Evolutionary conservation across 768 basidiomycete species (phyloP), one percentile per base, ranked within the genome.

Genomic region (Boletus barrowsii): DNA sequence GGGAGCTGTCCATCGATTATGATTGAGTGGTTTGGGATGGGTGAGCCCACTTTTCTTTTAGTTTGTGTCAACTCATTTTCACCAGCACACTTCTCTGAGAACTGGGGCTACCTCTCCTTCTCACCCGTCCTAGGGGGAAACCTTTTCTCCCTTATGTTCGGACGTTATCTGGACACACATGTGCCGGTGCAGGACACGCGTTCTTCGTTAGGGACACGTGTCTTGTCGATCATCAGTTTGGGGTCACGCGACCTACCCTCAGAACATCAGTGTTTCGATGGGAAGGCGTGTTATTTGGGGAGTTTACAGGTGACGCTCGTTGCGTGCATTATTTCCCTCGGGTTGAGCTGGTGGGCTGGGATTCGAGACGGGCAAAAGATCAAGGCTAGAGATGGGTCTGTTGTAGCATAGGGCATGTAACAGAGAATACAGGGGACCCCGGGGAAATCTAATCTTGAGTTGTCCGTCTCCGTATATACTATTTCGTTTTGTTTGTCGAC

Each of bases 11-110:
- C 90, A 0, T 83, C 86, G n/a, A 76, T 95, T 30, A 77, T 82
- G 48, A 78, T 94, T 24, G 93, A 95, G 60, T 93, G 90, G 90
- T 95, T 94, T 60, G 93, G 93, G 8, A 75, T 95, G 63, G 75
- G 90, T 90, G 62, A 64, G 88, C 83, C 3, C 11, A 30, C 17
- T 44, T 26, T 53, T 14, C 14, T 10, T 22, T 40, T 26, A 6
- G n/a, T 29, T 5, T 8, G 3, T 40, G 22, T 29, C 10, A 10
- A n/a, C 35, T 47, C 53, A 2, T 35, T 29, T 30, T 6, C 10
- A 20, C 14, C 58, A 86, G 84, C 76, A 13, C 87, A 88, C 65
- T 88, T 90, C 60, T 86, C 85, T 1, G 87, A 93, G 73, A 94
- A 94, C 70, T 93, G 87, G 88, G 92, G 92, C 10, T 90, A 81